Evolutionary conservation across 768 basidiomycete species (phyloP), one percentile per base, ranked within the genome.

Genomic region (Podaxis sp.): DNA sequence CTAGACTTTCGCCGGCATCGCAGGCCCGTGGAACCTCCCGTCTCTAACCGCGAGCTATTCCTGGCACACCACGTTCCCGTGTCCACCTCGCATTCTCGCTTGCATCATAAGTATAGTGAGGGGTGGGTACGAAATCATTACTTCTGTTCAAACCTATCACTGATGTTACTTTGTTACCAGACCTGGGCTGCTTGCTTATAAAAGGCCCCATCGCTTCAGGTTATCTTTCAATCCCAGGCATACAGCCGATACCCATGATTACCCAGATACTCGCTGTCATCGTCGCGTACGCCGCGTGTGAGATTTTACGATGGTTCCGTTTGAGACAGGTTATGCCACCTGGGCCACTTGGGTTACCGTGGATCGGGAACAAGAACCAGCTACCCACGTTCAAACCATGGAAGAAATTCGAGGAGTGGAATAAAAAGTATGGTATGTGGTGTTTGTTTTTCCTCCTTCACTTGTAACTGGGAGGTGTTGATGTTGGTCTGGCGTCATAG

Each of bases 401-500:
- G 83, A 68, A 72, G 30, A 80, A 77, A 67, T 84, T 82, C 63
- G 74, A 76, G 26, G 76, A 80, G 51, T 83, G 82, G 78, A 80
- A 77, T 60, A 71, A 67, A 20, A 68, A 75, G 62, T 82, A 83
- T 65, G 83, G 83, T 82, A 58, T 20, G 71, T 59, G 7, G 44
- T 4, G 4, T 24, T 6, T 22, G 2, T 15, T 51, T 36, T 15
- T 38, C n/a, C 28, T 20, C 4, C 17, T 13, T 13, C 37, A 8
- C 17, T 8, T 15, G 13, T n/a, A 28, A 40, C 5, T 44, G 4
- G 30, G 17, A 41, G 52, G n/a, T 40, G 13, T 44, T 53, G 36
- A 17, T 44, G n/a, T n/a, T 15, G 44, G 20, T n/a, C 7, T 46
- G 17, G 20, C 15, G 6, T 20, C 44, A 62, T 50, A 81, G 79